These are phyloP conservation scores for Zygnema cylindricum DNA, from an alignment of 139 green algal genomes.

Conservation along the genomic window DNA sequence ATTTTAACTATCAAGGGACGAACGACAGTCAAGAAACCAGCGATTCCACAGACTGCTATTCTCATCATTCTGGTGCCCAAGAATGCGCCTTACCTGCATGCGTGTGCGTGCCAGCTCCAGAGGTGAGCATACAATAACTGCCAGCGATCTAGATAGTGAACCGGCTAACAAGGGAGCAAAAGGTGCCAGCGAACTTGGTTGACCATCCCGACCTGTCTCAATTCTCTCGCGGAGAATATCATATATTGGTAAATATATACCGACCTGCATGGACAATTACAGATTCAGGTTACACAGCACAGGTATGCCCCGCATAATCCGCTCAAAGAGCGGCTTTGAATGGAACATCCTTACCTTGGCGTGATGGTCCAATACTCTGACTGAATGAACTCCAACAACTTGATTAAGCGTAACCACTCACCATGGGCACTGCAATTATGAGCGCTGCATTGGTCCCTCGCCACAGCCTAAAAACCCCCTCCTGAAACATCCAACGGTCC, in stretches of 20 bases:
- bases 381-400: no score
- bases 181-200: neutral
- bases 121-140: slow-evolving; percentile 50
- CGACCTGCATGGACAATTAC: slow-evolving; percentile 72
- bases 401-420: no score
- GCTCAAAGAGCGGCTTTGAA: no score
- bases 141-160: slow-evolving; percentile 50
- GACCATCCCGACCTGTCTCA: slow-evolving; percentile 4
- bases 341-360: no score
- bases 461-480: slow-evolving; percentile 27
- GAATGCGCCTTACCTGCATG: slow-evolving; percentile 52
- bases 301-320: no score
- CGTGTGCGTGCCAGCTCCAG: slow-evolving; percentile 60
- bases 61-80: no score
- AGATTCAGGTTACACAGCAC: no score
- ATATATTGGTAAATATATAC: slow-evolving; percentile 96
- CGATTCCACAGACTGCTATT: no score
- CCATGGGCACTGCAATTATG: slow-evolving; percentile 31
- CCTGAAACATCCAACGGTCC: slow-evolving; percentile 4
- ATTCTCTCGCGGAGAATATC: slow-evolving; percentile 74
- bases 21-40: no score
- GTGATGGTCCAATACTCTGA: no score
- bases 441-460: slow-evolving; percentile 39
- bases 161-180: slow-evolving; percentile 53
- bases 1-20: neutral